Evolutionary conservation across 1,284 basidiomycete genomes (phyloP).

Genomic region (Papiliotrema nemorosa): DNA sequence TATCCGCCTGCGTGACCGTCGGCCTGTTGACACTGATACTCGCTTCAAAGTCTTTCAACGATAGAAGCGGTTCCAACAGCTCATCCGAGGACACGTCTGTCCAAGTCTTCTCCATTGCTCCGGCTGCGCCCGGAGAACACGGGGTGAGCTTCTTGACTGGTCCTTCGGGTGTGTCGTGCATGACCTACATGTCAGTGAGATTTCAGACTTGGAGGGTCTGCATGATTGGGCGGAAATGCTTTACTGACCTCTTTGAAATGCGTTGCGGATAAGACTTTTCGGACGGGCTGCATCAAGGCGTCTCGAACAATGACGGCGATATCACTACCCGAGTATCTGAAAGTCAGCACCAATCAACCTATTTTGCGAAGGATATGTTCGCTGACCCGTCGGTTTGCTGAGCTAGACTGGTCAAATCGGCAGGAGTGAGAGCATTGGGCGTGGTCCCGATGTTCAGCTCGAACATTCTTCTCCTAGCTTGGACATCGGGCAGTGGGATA

Average conservation of each 20-base stretch:
- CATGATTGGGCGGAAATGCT: no score
- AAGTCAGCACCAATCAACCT: conserved; percentile 7
- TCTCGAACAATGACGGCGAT: conserved; percentile 94
- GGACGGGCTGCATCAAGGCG: conserved; percentile 96
- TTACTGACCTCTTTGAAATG: conserved; percentile 72
- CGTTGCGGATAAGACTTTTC: conserved; percentile 91
- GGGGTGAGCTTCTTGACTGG: conserved; percentile 70
- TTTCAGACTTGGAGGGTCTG: no score
- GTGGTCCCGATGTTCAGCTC: conserved; percentile 93
- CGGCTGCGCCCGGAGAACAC: conserved; percentile 88
- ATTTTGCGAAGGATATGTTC: not conserved
- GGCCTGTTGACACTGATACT: conserved; percentile 78
- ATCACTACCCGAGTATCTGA: conserved; percentile 87
- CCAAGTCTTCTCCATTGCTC: conserved; percentile 88
- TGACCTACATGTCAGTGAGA: no score
- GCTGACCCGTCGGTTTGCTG: conserved; percentile 78
- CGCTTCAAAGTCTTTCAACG: conserved; percentile 77
- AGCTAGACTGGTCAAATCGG: conserved; percentile 80
- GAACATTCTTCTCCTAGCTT: conserved; percentile 94
- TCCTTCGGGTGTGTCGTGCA: conserved; percentile 48
- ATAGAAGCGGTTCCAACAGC: conserved; percentile 78
- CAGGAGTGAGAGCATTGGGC: conserved; percentile 73
- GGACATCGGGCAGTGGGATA: conserved; percentile 90
- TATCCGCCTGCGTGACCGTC: conserved; percentile 86
- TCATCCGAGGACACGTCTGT: conserved; percentile 88